Evolutionary conservation across 495 filamentous ascomycete species (phyloP), one percentile per base, ranked within the genome.

Genomic region (Xeromyces bisporus): DNA sequence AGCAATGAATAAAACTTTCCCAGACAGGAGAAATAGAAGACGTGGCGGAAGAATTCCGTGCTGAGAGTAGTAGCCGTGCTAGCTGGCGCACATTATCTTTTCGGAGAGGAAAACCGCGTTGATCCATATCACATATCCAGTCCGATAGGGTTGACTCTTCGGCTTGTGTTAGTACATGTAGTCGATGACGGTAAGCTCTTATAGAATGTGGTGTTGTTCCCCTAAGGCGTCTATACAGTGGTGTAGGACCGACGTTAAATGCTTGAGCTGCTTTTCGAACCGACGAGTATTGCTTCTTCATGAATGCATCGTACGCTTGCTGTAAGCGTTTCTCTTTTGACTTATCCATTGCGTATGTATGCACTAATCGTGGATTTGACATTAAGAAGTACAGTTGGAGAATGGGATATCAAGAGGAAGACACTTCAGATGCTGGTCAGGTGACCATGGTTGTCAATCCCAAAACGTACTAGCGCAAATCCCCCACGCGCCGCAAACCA

Each of bases 401-500:
- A 24, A 6, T 24, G 6, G 23, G n/a, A 24, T 24, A 24, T n/a
- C n/a, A 24, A 6, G 6, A 7, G 23, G n/a, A 24, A 24, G n/a
- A 6, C n/a, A 24, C 37, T 39, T 26, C 34, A 31, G 39, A 27
- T 32, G 34, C n/a, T n/a, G n/a, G n/a, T n/a, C n/a, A n/a, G n/a
- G n/a, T n/a, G n/a, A n/a, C n/a, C n/a, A n/a, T n/a, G n/a, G n/a
- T n/a, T n/a, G n/a, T n/a, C 9, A 21, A 21, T 21, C 49, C 50
- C 34, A 43, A 60, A 60, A 12, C 10, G 41, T 51, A 37, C 44
- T 62, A 62, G 58, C 46, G 55, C 31, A 7, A 21, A 5, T 5
- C 20, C 32, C 37, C 47, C 50, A 55, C 57, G 55, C 57, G 53
- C 57, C 53, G 53, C 45, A 53, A 48, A 62, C 55, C 58, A 62